Conservation (phyloP, 2,329 filamentous ascomycete genomes). For the Monosporascus ibericus region DNA sequence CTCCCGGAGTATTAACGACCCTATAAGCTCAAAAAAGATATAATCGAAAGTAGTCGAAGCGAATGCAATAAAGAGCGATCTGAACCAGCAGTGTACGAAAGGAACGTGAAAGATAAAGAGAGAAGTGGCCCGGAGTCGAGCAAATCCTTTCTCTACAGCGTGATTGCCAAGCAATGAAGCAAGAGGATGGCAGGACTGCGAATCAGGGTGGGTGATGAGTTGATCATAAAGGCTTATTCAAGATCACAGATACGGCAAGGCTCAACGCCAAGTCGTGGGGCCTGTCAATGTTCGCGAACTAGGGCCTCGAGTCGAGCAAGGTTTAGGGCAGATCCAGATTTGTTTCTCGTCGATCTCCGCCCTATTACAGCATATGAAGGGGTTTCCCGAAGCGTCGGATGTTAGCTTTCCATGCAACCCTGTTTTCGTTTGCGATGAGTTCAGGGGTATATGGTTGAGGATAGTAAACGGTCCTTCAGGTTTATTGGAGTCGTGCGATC, state of each 20-base stretch:
- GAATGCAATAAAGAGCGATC: conserved; percentile 37
- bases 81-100: conserved; percentile 54
- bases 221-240: conserved; percentile 31
- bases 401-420: conserved; percentile 35
- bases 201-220: conserved; percentile 22
- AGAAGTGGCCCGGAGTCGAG: conserved; percentile 30
- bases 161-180: conserved; percentile 31
- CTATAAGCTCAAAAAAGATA: conserved; percentile 12
- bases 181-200: conserved; percentile 27
- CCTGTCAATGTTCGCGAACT: neutral
- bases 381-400: conserved; percentile 27
- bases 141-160: conserved; percentile 39
- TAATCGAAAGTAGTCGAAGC: conserved; percentile 26
- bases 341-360: conserved; percentile 7
- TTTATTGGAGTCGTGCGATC: too few relatives aligned
- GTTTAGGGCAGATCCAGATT: conserved; percentile 20
- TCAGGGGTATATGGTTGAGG: conserved; percentile 5
- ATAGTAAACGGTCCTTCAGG: too few relatives aligned
- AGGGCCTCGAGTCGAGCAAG: conserved; percentile 13
- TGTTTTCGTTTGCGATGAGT: conserved; percentile 22
- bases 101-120: conserved; percentile 33
- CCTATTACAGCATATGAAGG: conserved; percentile 12
- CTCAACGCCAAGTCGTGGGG: conserved; percentile 1
- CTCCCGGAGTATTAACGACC: neutral
- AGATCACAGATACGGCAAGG: too few relatives aligned